Conservation (phyloP, 192 early-diverging fungal genomes). For the Rhizoclosmatium globosum region DNA sequence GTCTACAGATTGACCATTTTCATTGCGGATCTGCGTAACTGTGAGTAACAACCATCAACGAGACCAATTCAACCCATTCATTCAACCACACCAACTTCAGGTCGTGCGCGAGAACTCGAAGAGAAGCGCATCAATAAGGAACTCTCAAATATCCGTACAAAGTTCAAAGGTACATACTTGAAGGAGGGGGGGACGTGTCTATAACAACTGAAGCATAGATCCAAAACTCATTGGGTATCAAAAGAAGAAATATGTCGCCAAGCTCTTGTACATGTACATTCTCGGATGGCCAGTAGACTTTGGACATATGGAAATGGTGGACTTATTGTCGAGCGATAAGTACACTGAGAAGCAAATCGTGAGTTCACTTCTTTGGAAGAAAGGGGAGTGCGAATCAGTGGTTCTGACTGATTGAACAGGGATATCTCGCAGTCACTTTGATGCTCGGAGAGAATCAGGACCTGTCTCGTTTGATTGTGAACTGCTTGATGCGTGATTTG, state of each 20-base stretch:
- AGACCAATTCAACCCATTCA: neutral
- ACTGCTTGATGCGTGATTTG: slow-evolving; percentile 90
- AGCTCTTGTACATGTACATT: slow-evolving; percentile 99
- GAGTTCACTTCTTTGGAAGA: slow-evolving; percentile 16
- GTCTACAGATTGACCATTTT: slow-evolving; percentile 81
- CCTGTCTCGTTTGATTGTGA: slow-evolving; percentile 81
- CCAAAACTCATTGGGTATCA: slow-evolving; percentile 94
- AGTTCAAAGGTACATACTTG: slow-evolving; percentile 87
- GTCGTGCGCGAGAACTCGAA: slow-evolving; percentile 95
- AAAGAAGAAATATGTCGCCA: slow-evolving; percentile 99
- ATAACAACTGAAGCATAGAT: slow-evolving; percentile 60
- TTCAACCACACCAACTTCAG: slow-evolving; percentile 48
- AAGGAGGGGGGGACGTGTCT: neutral
- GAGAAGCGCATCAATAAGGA: slow-evolving; percentile 99
- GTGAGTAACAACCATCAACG: slow-evolving; percentile 61
- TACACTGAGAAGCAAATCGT: slow-evolving; percentile 99
- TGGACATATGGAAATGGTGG: slow-evolving; percentile 96
- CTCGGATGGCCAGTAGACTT: slow-evolving; percentile 99
- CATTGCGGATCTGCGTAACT: slow-evolving; percentile 98
- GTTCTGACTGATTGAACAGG: slow-evolving; percentile 54
- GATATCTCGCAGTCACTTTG: slow-evolving; percentile 94
- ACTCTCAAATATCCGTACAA: slow-evolving; percentile 97
- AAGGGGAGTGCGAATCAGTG: no score
- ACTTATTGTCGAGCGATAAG: slow-evolving; percentile 86
- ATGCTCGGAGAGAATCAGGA: slow-evolving; percentile 90